phyloP scores from a whole-genome alignment of 176 grass and related monocot species.

The Miscanthus lutarioriparius region DNA sequence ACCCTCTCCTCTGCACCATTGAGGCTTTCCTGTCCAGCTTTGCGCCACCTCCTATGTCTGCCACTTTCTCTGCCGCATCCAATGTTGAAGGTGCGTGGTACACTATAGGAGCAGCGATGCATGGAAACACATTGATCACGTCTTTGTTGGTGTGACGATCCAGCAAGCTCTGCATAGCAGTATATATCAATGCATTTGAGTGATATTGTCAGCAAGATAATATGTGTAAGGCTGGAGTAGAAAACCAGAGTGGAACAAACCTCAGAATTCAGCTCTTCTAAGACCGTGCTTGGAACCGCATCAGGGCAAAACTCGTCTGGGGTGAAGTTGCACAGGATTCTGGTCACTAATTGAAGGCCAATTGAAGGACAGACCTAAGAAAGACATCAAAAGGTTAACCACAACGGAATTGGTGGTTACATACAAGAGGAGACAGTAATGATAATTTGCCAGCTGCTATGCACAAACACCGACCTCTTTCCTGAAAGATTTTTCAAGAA shows the following conservation, averaged over 20 bases:
- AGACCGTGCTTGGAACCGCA: constrained; percentile 69
- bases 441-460: not conserved
- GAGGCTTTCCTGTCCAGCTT: constrained; percentile 68
- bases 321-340: constrained; percentile 88
- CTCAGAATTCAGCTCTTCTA: constrained; percentile 95
- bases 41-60: constrained; percentile 12
- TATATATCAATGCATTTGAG: not conserved
- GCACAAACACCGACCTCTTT: constrained; percentile 67
- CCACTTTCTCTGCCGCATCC: constrained; percentile 60
- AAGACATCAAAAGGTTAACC: constrained; percentile 38
- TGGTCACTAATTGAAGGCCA: constrained; percentile 68
- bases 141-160: constrained; percentile 37
- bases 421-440: constrained; percentile 7
- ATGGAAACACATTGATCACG: constrained; percentile 47
- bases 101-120: constrained; percentile 42
- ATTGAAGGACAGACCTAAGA: constrained; percentile 83
- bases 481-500: constrained; percentile 69
- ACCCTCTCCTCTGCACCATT: constrained; percentile 65
- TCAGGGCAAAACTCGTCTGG: constrained; percentile 94
- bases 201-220: not conserved
- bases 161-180: constrained; percentile 60
- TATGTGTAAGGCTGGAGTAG: not conserved
- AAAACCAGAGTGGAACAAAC: constrained; percentile 39
- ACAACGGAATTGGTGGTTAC: not conserved
- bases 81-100: constrained; percentile 44